Conservation (phyloP, 176 grass and related monocot species). For the Lolium perenne region DNA sequence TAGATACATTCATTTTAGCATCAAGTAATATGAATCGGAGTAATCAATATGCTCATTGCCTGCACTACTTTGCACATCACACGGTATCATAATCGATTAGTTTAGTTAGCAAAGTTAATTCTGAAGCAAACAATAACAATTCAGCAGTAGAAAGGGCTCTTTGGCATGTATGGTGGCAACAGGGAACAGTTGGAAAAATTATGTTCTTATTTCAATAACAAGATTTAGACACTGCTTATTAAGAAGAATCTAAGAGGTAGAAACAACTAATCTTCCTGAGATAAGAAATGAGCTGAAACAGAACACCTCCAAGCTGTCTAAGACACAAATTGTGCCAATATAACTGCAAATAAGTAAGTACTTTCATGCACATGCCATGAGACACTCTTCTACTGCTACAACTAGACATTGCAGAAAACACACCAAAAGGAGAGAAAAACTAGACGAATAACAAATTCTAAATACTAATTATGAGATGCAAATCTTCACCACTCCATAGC, state of each 20-base stretch:
- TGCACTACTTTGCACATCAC: no score
- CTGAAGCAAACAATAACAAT: no score
- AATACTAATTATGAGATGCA: neutral
- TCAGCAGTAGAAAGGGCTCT: no score
- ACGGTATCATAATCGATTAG: no score
- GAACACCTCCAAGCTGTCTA: neutral
- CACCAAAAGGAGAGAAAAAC: neutral
- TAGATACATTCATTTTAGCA: no score
- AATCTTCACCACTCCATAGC: neutral
- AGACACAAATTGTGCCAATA: neutral
- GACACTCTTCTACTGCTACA: neutral
- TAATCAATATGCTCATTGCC: neutral
- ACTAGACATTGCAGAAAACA: neutral
- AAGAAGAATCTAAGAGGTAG: neutral
- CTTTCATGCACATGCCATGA: slow-evolving; percentile 8
- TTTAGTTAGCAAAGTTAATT: neutral
- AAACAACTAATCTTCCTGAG: neutral
- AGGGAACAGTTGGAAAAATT: neutral
- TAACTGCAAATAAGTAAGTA: neutral
- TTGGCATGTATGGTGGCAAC: neutral
- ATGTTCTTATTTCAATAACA: neutral
- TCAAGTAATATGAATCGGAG: no score
- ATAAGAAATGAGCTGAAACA: neutral
- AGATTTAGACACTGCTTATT: neutral
- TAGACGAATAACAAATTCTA: neutral